Percentiles rank a stretch among this genome's conserved stretches.
phyloP scores from a whole-genome alignment of 495 filamentous ascomycete species.

The Trichoderma gamsii region DNA sequence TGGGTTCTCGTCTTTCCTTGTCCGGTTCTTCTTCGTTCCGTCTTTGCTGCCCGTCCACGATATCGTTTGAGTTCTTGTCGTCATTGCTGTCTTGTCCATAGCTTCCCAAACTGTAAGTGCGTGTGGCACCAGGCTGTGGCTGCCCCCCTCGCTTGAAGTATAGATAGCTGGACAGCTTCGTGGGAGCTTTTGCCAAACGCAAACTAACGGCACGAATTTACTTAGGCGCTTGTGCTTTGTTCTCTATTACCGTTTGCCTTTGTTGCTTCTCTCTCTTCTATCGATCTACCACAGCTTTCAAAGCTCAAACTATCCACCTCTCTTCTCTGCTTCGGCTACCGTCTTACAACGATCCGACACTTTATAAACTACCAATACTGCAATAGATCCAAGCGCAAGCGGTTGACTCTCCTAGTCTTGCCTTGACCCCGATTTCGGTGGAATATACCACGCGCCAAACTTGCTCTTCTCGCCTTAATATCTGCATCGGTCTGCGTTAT shows the following conservation, averaged over 20 bases:
- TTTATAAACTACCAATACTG: not conserved
- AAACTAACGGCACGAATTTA: not conserved
- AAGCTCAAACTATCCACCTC: not conserved
- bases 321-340: not conserved
- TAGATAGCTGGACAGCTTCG: not conserved
- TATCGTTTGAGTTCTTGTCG: not conserved
- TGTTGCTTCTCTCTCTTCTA: not conserved
- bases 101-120: not conserved
- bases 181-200: not conserved
- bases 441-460: not conserved
- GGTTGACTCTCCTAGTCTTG: not conserved
- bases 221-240: not conserved
- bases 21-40: not conserved
- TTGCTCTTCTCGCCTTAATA: not conserved
- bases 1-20: not conserved
- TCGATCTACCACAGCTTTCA: not conserved
- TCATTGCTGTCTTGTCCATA: not conserved
- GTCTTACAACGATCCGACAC: not conserved
- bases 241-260: not conserved
- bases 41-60: not conserved
- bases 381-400: not conserved
- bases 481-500: conserved; percentile 6
- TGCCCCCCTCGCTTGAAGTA: not conserved
- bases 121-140: not conserved
- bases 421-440: not conserved